Conservation (phyloP, 306 rosid genomes). For the Pterocarpus santalinus region DNA sequence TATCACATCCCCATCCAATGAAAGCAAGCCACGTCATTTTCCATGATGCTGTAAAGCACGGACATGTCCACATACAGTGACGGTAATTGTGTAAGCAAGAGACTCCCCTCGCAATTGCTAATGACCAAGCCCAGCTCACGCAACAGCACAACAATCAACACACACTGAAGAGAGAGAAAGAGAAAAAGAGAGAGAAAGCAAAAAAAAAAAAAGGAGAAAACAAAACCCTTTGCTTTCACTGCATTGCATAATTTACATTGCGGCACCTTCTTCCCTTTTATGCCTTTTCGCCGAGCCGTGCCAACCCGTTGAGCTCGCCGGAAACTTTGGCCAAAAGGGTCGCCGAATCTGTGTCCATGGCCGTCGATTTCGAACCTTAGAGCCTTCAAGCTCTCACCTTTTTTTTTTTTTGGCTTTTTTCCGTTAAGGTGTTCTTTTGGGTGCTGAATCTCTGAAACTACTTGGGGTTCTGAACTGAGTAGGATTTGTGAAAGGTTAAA, state of each 20-base stretch:
- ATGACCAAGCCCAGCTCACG: slow-evolving; percentile 52
- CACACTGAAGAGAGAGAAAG: slow-evolving; percentile 13
- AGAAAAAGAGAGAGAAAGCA: not conserved
- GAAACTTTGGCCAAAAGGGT: slow-evolving; percentile 37
- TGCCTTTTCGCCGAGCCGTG: slow-evolving; percentile 47
- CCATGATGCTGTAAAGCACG: slow-evolving; percentile 50
- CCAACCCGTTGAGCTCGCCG: slow-evolving; percentile 50
- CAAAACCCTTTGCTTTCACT: slow-evolving; percentile 45
- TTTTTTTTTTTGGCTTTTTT: not conserved
- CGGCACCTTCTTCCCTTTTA: slow-evolving; percentile 29
- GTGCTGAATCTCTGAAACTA: slow-evolving; percentile 17
- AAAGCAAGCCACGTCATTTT: slow-evolving; percentile 50
- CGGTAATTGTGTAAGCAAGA: slow-evolving; percentile 27
- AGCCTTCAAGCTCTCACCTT: slow-evolving; percentile 48
- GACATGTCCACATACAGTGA: slow-evolving; percentile 30
- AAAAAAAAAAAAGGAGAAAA: not conserved
- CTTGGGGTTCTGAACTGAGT: slow-evolving; percentile 32
- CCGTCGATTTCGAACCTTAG: slow-evolving; percentile 43
- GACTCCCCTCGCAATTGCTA: slow-evolving; percentile 20
- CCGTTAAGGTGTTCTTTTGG: not conserved
- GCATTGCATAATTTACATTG: slow-evolving; percentile 18
- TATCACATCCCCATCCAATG: slow-evolving; percentile 42
- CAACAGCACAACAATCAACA: slow-evolving; percentile 5
- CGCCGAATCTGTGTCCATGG: slow-evolving; percentile 33
- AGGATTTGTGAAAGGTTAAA: not conserved